These are phyloP conservation scores for Hirschfeldia incana DNA, from an alignment of 345 rosid species.

Conservation along the genomic window DNA sequence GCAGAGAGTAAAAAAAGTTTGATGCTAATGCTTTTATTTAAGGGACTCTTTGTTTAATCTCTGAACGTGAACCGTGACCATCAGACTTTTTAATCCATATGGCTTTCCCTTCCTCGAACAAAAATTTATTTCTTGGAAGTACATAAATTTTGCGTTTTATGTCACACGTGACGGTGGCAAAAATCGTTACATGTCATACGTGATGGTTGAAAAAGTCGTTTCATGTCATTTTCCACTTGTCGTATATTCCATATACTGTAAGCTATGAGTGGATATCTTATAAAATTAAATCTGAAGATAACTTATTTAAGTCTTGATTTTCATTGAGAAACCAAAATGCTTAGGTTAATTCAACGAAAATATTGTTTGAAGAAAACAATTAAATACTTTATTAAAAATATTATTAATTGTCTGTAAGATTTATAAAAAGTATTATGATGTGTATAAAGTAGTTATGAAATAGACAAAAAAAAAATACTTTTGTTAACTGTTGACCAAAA, in stretches of 20 bases:
- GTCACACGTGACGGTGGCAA: conserved; percentile 26
- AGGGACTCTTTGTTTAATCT: background rate
- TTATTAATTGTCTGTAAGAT: too few species aligned
- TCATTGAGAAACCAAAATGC: background rate
- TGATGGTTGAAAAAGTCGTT: conserved; percentile 33
- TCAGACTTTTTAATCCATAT: too few species aligned
- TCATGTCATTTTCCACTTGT: conserved; percentile 34
- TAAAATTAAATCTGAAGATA: background rate
- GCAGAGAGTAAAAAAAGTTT: background rate
- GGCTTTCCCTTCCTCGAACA: background rate
- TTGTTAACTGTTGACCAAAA: background rate
- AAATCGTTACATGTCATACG: conserved; percentile 33
- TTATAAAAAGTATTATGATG: background rate
- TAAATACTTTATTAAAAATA: too few species aligned
- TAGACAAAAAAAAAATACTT: background rate
- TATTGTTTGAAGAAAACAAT: background rate
- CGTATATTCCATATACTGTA: conserved; percentile 13
- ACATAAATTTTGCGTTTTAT: background rate
- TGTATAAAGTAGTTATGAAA: background rate
- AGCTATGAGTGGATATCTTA: background rate
- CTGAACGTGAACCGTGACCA: background rate
- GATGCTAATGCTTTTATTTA: background rate
- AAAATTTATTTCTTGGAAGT: background rate
- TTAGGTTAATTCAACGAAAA: background rate
- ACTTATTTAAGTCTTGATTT: background rate